Conservation (phyloP, 495 filamentous ascomycete species). For the Rhizodiscina lignyota region DNA sequence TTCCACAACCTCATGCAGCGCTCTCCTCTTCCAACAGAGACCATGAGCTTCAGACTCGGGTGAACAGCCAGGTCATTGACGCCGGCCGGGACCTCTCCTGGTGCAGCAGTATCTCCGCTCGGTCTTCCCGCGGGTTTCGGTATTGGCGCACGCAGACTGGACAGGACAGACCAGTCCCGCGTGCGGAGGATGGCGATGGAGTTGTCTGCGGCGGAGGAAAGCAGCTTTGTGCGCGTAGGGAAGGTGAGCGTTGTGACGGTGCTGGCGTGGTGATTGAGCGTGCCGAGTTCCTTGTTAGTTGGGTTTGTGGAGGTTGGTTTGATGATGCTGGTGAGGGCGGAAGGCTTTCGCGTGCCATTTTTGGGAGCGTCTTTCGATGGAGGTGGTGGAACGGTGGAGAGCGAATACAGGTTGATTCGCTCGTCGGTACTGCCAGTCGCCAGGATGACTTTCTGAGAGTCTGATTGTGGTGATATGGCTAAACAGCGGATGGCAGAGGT, state of each 20-base stretch:
- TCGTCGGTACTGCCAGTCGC: constrained; percentile 86
- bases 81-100: constrained; percentile 72
- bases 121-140: constrained; percentile 72
- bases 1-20: constrained; percentile 91
- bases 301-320: constrained; percentile 57
- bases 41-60: constrained; percentile 88
- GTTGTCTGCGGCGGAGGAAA: constrained; percentile 72
- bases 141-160: constrained; percentile 77
- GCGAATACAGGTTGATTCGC: constrained; percentile 82
- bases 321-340: constrained; percentile 39
- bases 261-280: constrained; percentile 68
- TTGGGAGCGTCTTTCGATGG: too few species aligned
- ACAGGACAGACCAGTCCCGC: constrained; percentile 78
- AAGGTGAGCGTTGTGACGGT: constrained; percentile 66
- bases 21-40: constrained; percentile 79
- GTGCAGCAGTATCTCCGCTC: constrained; percentile 73
- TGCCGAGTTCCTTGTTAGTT: constrained; percentile 74
- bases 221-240: constrained; percentile 72
- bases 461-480: constrained; percentile 57
- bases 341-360: constrained; percentile 5
- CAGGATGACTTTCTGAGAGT: constrained; percentile 57
- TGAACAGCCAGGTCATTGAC: constrained; percentile 93
- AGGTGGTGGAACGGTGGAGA: constrained; percentile 56
- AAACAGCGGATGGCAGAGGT: constrained; percentile 77
- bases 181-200: constrained; percentile 72